Evolutionary conservation across 2,329 filamentous ascomycete species (phyloP), one percentile per base, ranked within the genome.

Genomic region (Mycogone perniciosa): DNA sequence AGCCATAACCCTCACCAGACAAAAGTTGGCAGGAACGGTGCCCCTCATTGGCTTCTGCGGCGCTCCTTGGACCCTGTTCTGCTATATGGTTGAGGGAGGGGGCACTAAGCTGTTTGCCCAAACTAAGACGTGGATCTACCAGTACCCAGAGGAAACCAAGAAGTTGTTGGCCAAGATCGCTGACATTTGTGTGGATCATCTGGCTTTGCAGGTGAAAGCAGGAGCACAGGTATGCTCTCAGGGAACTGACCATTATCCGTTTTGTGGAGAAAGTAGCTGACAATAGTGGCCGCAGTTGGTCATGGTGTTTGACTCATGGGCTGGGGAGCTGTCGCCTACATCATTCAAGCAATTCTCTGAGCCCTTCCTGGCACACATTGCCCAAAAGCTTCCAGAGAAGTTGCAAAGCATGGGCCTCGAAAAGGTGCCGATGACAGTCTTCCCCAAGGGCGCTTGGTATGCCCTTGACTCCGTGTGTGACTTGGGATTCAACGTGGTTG

Each of bases 271-370:
- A 47, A 7, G 27, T 8, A 38, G 46, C 46, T 52, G 39, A 48
- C 46, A 4, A 33, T 37, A 6, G 37, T 8, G 20, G 42, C 13
- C 27, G 13, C 54, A 88, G 84, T 81, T 96, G 65, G 76, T 97
- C 30, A 93, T 97, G 77, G 89, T 99, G 9, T 99, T 99, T 64
- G 93, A 99, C 67, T 97, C 92, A 0, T 99, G 93, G 92, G 93
- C 93, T 2, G 91, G 90, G 39, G 93, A 99, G 72, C 77, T 99
- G 42, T 90, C 88, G 7, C 92, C 93, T 1, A 71, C 81, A 6
- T 82, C 87, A 1, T 99, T 96, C 75, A 85, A 85, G 64, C 76
- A 85, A 50, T 95, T 97, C 67, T 85, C 89, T 2, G 80, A 93
- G 58, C 93, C 93, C 1, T 96, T 92, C 65, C 77, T 99, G 48